A percentile compares a stretch with the other conserved stretches of the same genome.
phyloP scores from a whole-genome alignment of 2,329 filamentous ascomycete species.

The Samsoniella hepiali region DNA sequence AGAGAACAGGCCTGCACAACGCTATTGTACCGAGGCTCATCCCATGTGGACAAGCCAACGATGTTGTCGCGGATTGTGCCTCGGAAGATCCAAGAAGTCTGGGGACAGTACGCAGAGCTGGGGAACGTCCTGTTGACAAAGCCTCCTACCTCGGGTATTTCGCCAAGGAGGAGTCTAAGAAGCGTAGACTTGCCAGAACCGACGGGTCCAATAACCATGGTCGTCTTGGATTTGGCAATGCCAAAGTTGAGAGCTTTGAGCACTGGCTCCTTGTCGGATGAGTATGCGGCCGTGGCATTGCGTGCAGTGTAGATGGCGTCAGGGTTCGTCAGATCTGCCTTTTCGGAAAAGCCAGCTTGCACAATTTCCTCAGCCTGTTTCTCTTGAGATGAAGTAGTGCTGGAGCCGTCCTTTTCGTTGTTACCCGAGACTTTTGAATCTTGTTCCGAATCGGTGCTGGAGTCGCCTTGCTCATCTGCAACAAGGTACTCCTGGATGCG shows the following conservation, averaged over 20 bases:
- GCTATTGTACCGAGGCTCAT: slow-evolving; percentile 24
- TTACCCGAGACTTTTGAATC: background rate
- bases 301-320: background rate
- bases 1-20: slow-evolving; percentile 24
- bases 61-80: slow-evolving; percentile 28
- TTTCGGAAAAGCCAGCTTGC: background rate
- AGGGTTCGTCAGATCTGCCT: background rate
- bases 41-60: slow-evolving; percentile 21
- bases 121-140: slow-evolving; percentile 16
- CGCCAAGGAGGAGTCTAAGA: slow-evolving; percentile 24
- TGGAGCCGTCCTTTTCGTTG: background rate
- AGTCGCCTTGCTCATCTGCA: slow-evolving; percentile 21
- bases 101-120: slow-evolving; percentile 25
- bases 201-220: slow-evolving; percentile 26
- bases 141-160: slow-evolving; percentile 22
- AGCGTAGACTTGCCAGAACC: slow-evolving; percentile 27
- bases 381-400: slow-evolving; percentile 3
- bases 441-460: background rate
- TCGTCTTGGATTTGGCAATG: slow-evolving; percentile 20
- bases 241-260: slow-evolving; percentile 20
- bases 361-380: background rate
- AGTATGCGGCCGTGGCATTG: slow-evolving; percentile 20
- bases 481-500: slow-evolving; percentile 25
- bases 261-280: slow-evolving; percentile 7
- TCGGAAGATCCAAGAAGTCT: slow-evolving; percentile 27